phyloP scores from a whole-genome alignment of 2,329 filamentous ascomycete species.

The Geosmithia putterillii region DNA sequence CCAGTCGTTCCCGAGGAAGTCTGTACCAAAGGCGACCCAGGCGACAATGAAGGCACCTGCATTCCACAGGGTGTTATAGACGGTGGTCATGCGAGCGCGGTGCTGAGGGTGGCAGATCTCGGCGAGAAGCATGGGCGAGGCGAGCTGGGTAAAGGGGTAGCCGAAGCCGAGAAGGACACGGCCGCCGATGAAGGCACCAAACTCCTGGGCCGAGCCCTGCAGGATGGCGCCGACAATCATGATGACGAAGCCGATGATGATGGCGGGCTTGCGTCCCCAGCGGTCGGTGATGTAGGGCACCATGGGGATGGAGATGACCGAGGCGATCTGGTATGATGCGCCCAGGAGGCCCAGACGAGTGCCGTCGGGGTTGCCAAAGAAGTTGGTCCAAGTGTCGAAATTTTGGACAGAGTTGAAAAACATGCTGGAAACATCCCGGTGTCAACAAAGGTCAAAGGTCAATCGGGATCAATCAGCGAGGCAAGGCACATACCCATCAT shows the following conservation, averaged over 20 bases:
- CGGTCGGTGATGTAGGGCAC: slow-evolving; percentile 31
- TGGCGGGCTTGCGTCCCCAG: slow-evolving; percentile 29
- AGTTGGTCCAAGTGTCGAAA: slow-evolving; percentile 38
- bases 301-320: slow-evolving; percentile 32
- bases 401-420: slow-evolving; percentile 47
- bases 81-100: slow-evolving; percentile 49
- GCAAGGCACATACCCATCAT: slow-evolving; percentile 30
- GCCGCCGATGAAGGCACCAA: slow-evolving; percentile 22
- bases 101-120: slow-evolving; percentile 60
- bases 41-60: slow-evolving; percentile 44
- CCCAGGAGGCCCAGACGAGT: slow-evolving; percentile 33
- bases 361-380: slow-evolving; percentile 28
- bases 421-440: slow-evolving; percentile 22
- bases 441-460: neutral
- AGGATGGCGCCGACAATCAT: slow-evolving; percentile 31
- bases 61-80: slow-evolving; percentile 61
- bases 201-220: slow-evolving; percentile 26
- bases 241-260: slow-evolving; percentile 28
- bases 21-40: slow-evolving; percentile 51
- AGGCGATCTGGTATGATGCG: slow-evolving; percentile 40
- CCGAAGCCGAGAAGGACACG: slow-evolving; percentile 46
- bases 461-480: neutral
- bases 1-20: slow-evolving; percentile 45
- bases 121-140: slow-evolving; percentile 49
- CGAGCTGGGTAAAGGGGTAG: slow-evolving; percentile 51